phyloP scores from a whole-genome alignment of 2,329 filamentous ascomycete genomes.

The Ophiostoma pallidulum region DNA sequence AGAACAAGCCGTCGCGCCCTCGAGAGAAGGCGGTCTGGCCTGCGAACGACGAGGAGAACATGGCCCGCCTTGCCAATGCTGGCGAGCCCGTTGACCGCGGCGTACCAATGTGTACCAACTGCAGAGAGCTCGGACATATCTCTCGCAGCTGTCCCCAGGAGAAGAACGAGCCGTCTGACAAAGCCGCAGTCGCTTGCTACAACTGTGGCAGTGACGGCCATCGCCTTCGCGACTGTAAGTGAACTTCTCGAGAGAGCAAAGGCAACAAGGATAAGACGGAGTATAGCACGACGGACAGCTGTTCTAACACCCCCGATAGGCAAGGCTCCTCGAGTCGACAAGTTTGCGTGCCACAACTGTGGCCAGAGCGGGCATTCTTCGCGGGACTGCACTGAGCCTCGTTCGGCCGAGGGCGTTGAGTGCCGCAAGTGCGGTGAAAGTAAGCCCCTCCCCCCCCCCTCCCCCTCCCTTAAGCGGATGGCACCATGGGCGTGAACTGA shows the following conservation, averaged over 20 bases:
- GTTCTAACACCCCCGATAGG: constrained; percentile 28
- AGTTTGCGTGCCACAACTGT: constrained; percentile 60
- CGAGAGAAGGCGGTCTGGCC: constrained; percentile 55
- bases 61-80: constrained; percentile 54
- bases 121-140: constrained; percentile 53
- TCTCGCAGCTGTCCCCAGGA: constrained; percentile 53
- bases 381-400: constrained; percentile 47
- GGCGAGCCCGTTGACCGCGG: constrained; percentile 54
- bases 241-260: no score
- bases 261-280: no score
- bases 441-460: constrained; percentile 29
- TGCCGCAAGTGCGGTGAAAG: constrained; percentile 57
- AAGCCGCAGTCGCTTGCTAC: constrained; percentile 45
- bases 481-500: no score
- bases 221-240: constrained; percentile 59
- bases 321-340: constrained; percentile 51
- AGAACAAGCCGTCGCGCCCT: constrained; percentile 45
- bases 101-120: constrained; percentile 53
- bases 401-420: constrained; percentile 52
- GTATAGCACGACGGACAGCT: no score
- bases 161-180: constrained; percentile 35
- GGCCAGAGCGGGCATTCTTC: constrained; percentile 42
- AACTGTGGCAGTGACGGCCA: constrained; percentile 58
- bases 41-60: constrained; percentile 46
- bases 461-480: no score